These are phyloP conservation scores for Crataegus laevigata DNA, from an alignment of 306 rosid genomes.

Conservation along the genomic window DNA sequence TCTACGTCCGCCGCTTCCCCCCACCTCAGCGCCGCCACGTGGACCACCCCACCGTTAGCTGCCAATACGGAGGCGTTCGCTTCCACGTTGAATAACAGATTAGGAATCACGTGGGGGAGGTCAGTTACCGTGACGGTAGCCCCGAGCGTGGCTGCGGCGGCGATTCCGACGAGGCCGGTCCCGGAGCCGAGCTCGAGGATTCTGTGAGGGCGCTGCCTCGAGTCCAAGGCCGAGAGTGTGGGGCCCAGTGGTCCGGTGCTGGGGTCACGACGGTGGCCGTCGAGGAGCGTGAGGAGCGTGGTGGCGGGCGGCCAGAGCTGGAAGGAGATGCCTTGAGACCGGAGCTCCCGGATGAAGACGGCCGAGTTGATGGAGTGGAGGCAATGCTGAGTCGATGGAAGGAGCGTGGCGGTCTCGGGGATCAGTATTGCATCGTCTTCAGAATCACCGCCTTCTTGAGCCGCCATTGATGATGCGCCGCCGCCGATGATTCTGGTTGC, in stretches of 20 bases:
- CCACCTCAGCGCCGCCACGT: slow-evolving; percentile 61
- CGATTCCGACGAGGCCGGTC: slow-evolving; percentile 84
- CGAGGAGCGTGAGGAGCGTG: slow-evolving; percentile 73
- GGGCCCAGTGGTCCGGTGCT: slow-evolving; percentile 47
- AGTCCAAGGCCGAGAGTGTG: slow-evolving; percentile 21
- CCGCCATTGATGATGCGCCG: slow-evolving; percentile 26
- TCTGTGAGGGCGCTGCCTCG: slow-evolving; percentile 17
- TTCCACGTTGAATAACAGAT: slow-evolving; percentile 61
- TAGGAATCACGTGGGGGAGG: slow-evolving; percentile 71
- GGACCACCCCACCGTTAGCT: slow-evolving; percentile 43
- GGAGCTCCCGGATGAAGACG: slow-evolving; percentile 62
- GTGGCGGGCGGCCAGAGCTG: slow-evolving; percentile 99
- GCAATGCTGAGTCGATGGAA: slow-evolving; percentile 23
- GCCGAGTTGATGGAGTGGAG: slow-evolving; percentile 53
- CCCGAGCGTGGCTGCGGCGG: slow-evolving; percentile 66
- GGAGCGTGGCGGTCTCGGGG: slow-evolving; percentile 26
- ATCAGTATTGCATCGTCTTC: slow-evolving; percentile 25
- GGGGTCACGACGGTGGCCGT: slow-evolving; percentile 42
- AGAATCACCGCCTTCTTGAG: slow-evolving; percentile 11
- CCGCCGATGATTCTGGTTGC: not conserved
- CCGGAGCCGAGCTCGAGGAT: slow-evolving; percentile 93
- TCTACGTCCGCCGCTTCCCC: slow-evolving; percentile 60
- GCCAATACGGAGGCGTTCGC: slow-evolving; percentile 44
- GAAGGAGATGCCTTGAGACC: slow-evolving; percentile 78
- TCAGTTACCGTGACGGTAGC: slow-evolving; percentile 69